phyloP scores from a whole-genome alignment of 768 basidiomycete species.

The Fomitopsis serialis region DNA sequence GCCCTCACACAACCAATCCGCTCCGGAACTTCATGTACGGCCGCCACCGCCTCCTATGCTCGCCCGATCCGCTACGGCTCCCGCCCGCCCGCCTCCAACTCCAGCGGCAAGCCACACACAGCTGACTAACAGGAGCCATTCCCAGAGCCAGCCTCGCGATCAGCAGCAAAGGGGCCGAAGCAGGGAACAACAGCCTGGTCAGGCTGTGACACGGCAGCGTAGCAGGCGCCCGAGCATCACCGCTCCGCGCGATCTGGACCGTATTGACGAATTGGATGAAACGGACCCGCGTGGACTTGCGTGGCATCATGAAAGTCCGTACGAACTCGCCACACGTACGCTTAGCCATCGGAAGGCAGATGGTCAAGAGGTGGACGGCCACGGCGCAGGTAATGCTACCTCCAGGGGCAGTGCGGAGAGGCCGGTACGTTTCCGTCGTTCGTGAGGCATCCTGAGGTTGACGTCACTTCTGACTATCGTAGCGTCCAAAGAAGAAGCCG shows the following conservation, averaged over 20 bases:
- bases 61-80: slow-evolving; percentile 14
- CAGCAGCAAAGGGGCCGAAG: not conserved
- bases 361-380: not conserved
- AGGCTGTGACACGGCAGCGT: slow-evolving; percentile 12
- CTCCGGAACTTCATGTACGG: slow-evolving; percentile 7
- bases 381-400: not conserved
- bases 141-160: not conserved
- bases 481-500: not conserved
- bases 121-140: not conserved
- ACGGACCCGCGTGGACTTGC: slow-evolving; percentile 60
- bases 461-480: not conserved
- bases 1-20: slow-evolving; percentile 11
- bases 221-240: slow-evolving; percentile 21
- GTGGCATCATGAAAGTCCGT: slow-evolving; percentile 71
- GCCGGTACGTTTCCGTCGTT: not conserved
- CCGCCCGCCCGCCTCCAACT: not conserved
- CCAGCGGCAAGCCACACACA: not conserved
- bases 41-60: slow-evolving; percentile 9
- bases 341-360: not conserved
- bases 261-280: slow-evolving; percentile 76
- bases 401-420: not conserved
- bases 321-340: slow-evolving; percentile 34
- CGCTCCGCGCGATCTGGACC: slow-evolving; percentile 43
- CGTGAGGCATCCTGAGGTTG: not conserved
- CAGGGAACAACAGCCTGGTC: not conserved